Base-by-base conservation (phyloP, 2,329 filamentous ascomycete species). In the Grosmannia penicillata region DNA sequence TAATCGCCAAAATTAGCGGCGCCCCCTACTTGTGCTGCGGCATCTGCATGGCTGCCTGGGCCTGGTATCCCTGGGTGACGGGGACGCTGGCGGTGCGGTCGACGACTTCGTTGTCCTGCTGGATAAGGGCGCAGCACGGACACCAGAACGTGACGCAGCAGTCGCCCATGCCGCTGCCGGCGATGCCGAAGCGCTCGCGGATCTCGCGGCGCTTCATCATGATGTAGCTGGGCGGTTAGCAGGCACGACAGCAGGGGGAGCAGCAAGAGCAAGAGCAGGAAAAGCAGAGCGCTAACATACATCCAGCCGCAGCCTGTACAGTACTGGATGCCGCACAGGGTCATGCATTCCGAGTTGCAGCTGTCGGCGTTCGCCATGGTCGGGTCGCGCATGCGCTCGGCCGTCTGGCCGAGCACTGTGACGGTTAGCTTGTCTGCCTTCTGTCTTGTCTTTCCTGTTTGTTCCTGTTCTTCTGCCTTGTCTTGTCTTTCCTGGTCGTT, bases 61-160 rank as follows among this genome's bases (percentile, higher is more conserved):
- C 36, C 42, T 55, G 49, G 46, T 58, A 58, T 37, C 50, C 53
- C 38, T 56, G 53, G 7, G 34, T 33, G 30, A 46, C 26, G 28
- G 50, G 47, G 5, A 15, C 39, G 14, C 48, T 47, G 45, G 42
- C 43, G 24, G 49, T 49, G 19, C 54, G 53, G 5, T 33, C 35
- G 40, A 51, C 48, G 33, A 66, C 61, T 49, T 76, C 72, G 46
- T 72, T 70, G 41, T 75, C 69, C 40, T 74, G 62, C 56, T 77
- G 72, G 45, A 74, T 60, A 41, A 74, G 53, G 6, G 61, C 59
- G 48, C 72, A 76, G 60, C 69, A 74, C 26, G 58, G 51, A 51
- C 72, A 76, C 56, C 63, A 75, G 45, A 57, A 72, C 13, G 63
- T 55, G n/a, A 56, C 51, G 47, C 64, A 66, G 55, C 62, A 76